Conservation (phyloP, 805 yeast species). For the Tetrapisispora iriomotensis region DNA sequence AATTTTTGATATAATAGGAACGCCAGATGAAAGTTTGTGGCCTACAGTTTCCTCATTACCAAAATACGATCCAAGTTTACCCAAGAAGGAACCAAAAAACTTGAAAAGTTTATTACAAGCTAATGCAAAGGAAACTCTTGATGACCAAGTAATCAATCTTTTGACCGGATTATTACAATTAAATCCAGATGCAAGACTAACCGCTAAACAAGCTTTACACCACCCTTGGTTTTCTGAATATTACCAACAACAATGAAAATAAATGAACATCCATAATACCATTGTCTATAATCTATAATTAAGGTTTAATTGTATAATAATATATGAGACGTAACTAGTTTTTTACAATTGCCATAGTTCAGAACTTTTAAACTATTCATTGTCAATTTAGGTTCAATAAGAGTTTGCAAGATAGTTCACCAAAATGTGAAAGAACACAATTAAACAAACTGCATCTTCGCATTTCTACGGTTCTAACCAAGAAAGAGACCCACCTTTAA, state of each 20-base stretch:
- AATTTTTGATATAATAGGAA: constrained; percentile 85
- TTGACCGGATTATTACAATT: constrained; percentile 36
- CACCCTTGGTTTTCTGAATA: constrained; percentile 34
- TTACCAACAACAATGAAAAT: constrained; percentile 14
- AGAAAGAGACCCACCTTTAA: too few species aligned
- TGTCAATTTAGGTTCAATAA: too few species aligned
- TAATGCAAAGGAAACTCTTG: constrained; percentile 19
- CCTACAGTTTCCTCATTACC: constrained; percentile 88
- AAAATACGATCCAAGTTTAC: constrained; percentile 88
- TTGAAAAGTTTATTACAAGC: constrained; percentile 33
- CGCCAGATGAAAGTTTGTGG: constrained; percentile 90
- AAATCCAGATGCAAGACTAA: constrained; percentile 43
- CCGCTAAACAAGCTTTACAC: constrained; percentile 43
- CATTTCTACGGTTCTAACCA: too few species aligned
- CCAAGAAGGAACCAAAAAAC: constrained; percentile 74
- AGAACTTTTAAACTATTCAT: too few species aligned
- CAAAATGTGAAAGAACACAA: too few species aligned
- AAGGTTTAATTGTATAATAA: not conserved
- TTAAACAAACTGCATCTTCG: too few species aligned
- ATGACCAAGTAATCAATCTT: constrained; percentile 24
- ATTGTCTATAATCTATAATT: not conserved
- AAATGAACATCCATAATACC: not conserved
- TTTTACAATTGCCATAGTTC: too few species aligned
- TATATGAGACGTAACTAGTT: not conserved
- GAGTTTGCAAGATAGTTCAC: too few species aligned